Conservation (phyloP, 164 flowering plant genomes). For the Paratinospora sagittata region DNA sequence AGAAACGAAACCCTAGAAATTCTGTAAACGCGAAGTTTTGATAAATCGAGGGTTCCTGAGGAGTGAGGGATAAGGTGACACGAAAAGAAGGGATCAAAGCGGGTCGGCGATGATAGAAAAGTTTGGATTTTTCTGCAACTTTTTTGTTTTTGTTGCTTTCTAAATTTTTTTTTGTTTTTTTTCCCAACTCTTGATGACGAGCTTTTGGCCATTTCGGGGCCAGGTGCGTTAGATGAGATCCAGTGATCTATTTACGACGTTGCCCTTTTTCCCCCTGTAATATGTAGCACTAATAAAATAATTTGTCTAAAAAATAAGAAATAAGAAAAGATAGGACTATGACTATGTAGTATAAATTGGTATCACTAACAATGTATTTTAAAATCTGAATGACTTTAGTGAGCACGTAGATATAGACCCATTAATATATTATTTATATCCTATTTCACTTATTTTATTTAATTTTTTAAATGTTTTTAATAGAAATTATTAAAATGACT, state of each 20-base stretch:
- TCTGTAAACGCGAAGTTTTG: not conserved
- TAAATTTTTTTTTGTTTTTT: not conserved
- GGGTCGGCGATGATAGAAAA: not conserved
- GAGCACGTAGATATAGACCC: too few species aligned
- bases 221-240: not conserved
- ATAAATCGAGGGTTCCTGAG: not conserved
- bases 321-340: too few species aligned
- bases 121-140: conserved; percentile 1
- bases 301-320: too few species aligned
- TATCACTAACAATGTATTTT: too few species aligned
- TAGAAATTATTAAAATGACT: too few species aligned
- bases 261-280: not conserved
- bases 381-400: too few species aligned
- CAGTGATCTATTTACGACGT: not conserved
- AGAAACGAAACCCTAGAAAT: not conserved
- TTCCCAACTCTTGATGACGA: not conserved
- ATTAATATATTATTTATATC: too few species aligned
- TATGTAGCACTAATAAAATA: too few species aligned
- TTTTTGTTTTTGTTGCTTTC: not conserved
- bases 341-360: too few species aligned
- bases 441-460: too few species aligned
- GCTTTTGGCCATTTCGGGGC: not conserved
- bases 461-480: too few species aligned
- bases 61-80: not conserved
- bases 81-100: not conserved